A percentile compares a stretch with the other conserved stretches of the same genome.
Conservation (phyloP, 2,329 filamentous ascomycete genomes). For the Colletotrichum eleusines region DNA sequence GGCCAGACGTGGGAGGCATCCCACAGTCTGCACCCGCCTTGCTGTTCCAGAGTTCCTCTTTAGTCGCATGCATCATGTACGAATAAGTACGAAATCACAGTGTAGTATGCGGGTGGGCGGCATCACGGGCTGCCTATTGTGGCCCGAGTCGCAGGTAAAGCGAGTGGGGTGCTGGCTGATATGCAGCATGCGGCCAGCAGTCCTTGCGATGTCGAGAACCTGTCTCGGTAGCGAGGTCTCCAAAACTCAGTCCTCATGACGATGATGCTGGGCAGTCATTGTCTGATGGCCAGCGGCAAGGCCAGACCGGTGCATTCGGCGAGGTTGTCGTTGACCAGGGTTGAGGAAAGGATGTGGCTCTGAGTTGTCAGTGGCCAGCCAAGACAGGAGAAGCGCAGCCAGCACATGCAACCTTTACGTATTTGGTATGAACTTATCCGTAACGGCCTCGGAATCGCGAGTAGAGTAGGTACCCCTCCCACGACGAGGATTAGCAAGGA, state of each 20-base stretch:
- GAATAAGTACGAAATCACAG: conserved; percentile 9
- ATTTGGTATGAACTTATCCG: conserved; percentile 27
- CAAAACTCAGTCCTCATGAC: conserved; percentile 6
- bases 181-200: conserved; percentile 19
- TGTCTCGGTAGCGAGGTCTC: conserved; percentile 16
- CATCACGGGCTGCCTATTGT: conserved; percentile 15
- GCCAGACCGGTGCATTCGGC: conserved; percentile 33
- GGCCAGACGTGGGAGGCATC: conserved; percentile 27
- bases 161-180: conserved; percentile 13
- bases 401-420: conserved; percentile 43
- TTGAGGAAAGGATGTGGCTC: conserved; percentile 32
- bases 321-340: conserved; percentile 29
- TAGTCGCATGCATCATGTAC: conserved; percentile 22
- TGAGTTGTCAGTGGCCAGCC: conserved; percentile 38
- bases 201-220: conserved; percentile 4
- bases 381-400: conserved; percentile 29
- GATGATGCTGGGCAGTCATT: conserved; percentile 16
- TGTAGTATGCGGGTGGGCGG: conserved; percentile 6
- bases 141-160: conserved; percentile 13
- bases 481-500: conserved; percentile 4
- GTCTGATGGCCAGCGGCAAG: conserved; percentile 26
- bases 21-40: conserved; percentile 12
- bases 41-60: not conserved
- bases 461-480: conserved; percentile 21
- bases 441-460: conserved; percentile 22